These are phyloP conservation scores for Quercus gilva DNA, from an alignment of 306 rosid species.

Conservation along the genomic window DNA sequence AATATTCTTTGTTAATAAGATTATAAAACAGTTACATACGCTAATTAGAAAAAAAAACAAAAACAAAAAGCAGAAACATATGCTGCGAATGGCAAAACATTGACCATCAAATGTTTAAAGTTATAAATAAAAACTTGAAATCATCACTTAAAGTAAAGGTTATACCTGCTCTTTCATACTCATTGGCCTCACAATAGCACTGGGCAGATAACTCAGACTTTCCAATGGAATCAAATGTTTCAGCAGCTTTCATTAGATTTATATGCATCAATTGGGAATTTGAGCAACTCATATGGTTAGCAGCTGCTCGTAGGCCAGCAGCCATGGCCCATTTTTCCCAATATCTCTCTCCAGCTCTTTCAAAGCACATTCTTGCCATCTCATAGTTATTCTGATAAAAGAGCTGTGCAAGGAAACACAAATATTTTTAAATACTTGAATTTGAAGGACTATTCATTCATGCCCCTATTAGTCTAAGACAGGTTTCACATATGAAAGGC, in stretches of 20 bases:
- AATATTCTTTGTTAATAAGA: no score
- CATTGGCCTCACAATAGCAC: constrained; percentile 64
- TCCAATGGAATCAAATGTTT: constrained; percentile 59
- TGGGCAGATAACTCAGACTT: constrained; percentile 60
- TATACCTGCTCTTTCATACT: constrained; percentile 67
- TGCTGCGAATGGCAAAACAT: no score
- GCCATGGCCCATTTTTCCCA: constrained; percentile 81
- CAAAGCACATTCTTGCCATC: constrained; percentile 81
- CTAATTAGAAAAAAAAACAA: no score
- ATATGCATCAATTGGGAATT: constrained; percentile 46
- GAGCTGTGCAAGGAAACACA: constrained; percentile 42
- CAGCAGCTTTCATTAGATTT: constrained; percentile 72
- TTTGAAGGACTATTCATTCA: no score
- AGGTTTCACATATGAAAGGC: neutral
- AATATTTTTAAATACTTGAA: no score
- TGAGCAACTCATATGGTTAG: constrained; percentile 39
- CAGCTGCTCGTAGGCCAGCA: constrained; percentile 56
- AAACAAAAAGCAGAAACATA: no score
- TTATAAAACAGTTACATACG: no score
- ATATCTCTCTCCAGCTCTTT: constrained; percentile 61
- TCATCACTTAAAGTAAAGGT: no score
- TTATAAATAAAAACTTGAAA: no score
- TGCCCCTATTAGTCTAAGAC: no score
- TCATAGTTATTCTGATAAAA: constrained; percentile 58
- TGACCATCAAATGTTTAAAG: no score